Conservation (phyloP, 805 yeast species). For the Sugiyamaella floridensis region DNA sequence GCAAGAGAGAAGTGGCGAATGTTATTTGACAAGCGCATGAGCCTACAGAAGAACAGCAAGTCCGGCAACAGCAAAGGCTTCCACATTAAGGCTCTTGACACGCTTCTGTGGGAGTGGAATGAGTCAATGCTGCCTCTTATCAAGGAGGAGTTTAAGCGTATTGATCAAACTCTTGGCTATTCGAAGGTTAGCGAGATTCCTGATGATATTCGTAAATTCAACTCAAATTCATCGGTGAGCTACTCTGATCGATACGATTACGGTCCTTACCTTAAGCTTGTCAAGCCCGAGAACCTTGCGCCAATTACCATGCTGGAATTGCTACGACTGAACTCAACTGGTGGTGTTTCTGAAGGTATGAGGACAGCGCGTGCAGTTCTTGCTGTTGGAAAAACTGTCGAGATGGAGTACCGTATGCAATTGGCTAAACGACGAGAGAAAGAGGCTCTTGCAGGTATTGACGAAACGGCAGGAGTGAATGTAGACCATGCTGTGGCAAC, state of each 20-base stretch:
- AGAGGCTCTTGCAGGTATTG: conserved; percentile 47
- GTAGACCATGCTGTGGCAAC: conserved; percentile 37
- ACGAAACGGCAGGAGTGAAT: conserved; percentile 30
- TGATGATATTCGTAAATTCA: conserved; percentile 6
- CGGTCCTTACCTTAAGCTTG: conserved; percentile 70
- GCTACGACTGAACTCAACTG: conserved; percentile 63
- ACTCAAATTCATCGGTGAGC: conserved; percentile 16
- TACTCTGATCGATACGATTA: conserved; percentile 36
- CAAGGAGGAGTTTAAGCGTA: conserved; percentile 53
- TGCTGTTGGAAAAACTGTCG: conserved; percentile 77
- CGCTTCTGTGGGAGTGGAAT: conserved; percentile 80
- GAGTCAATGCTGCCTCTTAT: conserved; percentile 64
- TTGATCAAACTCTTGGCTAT: conserved; percentile 39
- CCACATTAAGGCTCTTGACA: conserved; percentile 49
- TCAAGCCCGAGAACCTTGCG: conserved; percentile 72
- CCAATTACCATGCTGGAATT: conserved; percentile 80
- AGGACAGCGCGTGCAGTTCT: conserved; percentile 76
- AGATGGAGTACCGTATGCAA: conserved; percentile 55
- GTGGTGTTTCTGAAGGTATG: conserved; percentile 71
- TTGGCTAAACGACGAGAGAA: conserved; percentile 14
- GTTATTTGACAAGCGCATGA: conserved; percentile 46
- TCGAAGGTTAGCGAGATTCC: conserved; percentile 20
- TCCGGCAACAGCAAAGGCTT: conserved; percentile 24
- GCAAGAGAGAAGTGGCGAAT: conserved; percentile 87
- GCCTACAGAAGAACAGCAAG: conserved; percentile 3